Evolutionary conservation across 164 flowering plant genomes (phyloP).

Genomic region (Tetracentron sinense): DNA sequence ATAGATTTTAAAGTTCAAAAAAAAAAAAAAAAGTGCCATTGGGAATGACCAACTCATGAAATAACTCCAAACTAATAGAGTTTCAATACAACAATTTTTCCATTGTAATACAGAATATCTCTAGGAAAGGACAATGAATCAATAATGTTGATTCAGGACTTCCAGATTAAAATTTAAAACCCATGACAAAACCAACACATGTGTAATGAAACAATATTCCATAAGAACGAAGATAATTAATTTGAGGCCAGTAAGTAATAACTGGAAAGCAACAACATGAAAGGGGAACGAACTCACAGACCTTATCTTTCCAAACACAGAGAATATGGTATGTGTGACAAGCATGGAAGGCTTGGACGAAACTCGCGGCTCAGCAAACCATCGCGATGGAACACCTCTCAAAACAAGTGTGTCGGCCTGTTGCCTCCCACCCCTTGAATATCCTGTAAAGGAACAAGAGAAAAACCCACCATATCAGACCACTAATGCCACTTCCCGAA

Average conservation of each 20-base stretch:
- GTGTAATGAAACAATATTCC: too few species aligned
- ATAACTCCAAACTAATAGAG: background rate
- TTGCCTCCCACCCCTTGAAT: conserved; percentile 48
- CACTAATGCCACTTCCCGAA: background rate
- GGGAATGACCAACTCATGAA: background rate
- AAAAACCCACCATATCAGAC: background rate
- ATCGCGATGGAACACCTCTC: conserved; percentile 76
- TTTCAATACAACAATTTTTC: background rate
- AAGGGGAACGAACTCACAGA: conserved; percentile 14
- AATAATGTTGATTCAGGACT: too few species aligned
- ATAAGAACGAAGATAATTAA: background rate
- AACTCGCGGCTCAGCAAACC: conserved; percentile 94
- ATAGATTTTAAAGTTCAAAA: background rate
- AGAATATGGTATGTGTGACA: conserved; percentile 87
- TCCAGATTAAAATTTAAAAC: background rate
- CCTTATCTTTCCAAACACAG: conserved; percentile 84
- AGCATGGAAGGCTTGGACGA: conserved; percentile 91
- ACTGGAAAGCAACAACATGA: background rate
- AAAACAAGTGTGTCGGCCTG: conserved; percentile 75
- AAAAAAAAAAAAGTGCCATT: background rate
- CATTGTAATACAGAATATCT: background rate
- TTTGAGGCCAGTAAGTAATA: background rate
- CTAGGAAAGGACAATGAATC: background rate
- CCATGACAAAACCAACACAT: background rate
- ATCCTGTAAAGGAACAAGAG: conserved; percentile 33